These are phyloP conservation scores for Cladosporium sp. DNA, from an alignment of 2,329 filamentous ascomycete genomes.

Conservation along the genomic window DNA sequence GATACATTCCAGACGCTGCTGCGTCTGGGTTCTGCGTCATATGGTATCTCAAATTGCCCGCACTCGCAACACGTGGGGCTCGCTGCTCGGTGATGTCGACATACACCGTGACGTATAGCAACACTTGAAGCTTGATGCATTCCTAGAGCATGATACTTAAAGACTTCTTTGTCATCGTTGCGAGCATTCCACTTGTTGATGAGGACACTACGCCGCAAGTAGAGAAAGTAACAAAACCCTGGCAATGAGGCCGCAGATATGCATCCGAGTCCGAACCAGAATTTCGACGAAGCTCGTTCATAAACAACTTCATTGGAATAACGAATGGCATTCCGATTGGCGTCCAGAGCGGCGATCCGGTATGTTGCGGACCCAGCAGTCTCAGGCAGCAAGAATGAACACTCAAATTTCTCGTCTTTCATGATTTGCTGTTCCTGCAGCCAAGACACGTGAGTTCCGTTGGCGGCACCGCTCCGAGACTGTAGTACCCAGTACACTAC, in stretches of 20 bases:
- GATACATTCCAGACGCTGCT: no score
- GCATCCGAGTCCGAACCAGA: not conserved
- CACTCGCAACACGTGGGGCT: no score
- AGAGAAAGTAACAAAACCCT: not conserved
- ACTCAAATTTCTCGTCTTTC: not conserved
- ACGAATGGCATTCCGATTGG: slow-evolving; percentile 15
- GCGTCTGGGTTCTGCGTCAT: no score
- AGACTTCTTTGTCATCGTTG: not conserved
- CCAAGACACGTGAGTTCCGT: not conserved
- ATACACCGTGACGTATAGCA: no score
- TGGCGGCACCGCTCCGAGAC: not conserved
- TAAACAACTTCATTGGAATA: slow-evolving; percentile 9
- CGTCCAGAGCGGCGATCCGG: slow-evolving; percentile 20
- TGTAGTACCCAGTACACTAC: slow-evolving; percentile 22
- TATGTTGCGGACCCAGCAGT: not conserved
- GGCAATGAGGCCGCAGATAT: not conserved
- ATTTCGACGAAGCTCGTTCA: not conserved
- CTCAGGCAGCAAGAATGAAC: not conserved
- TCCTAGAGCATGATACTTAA: not conserved
- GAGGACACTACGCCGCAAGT: not conserved
- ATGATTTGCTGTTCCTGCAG: not conserved
- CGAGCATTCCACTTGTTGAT: not conserved
- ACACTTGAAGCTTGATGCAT: not conserved
- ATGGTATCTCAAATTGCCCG: no score
- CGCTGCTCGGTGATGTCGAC: no score